Conservation (phyloP, 345 rosid species). For the Populus pruinosa region DNA sequence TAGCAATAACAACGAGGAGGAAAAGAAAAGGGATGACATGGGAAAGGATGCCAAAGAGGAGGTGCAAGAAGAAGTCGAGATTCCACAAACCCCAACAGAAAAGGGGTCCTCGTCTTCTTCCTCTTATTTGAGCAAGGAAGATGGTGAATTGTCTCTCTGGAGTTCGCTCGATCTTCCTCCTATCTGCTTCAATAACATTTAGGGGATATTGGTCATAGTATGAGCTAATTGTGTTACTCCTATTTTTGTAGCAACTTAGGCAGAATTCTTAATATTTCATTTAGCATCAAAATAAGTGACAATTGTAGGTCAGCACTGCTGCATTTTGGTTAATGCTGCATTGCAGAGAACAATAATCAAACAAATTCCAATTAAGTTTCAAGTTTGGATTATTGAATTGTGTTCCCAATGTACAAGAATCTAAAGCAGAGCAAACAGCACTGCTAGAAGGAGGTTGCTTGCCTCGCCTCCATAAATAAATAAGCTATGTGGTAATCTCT, state of each 20-base stretch:
- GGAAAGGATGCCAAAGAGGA: not conserved
- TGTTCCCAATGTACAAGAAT: too few species aligned
- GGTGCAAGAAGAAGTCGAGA: constrained; percentile 7
- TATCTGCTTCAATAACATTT: constrained; percentile 13
- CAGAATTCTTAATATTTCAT: not conserved
- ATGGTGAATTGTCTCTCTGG: constrained; percentile 24
- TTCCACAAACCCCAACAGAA: constrained; percentile 8
- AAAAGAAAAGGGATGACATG: not conserved
- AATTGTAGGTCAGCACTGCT: too few species aligned
- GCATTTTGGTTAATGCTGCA: not conserved
- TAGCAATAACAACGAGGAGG: not conserved
- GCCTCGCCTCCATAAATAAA: too few species aligned
- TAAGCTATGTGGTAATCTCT: too few species aligned
- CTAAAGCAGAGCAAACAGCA: too few species aligned
- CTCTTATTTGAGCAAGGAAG: constrained; percentile 10
- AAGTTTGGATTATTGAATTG: too few species aligned
- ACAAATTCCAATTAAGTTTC: not conserved
- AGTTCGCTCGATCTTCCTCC: constrained; percentile 39
- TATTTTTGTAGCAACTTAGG: not conserved
- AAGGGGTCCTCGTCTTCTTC: constrained; percentile 15
- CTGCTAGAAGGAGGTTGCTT: too few species aligned
- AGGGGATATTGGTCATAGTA: not conserved
- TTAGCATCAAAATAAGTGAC: not conserved
- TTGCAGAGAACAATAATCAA: not conserved
- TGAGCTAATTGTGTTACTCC: not conserved